phyloP scores from a whole-genome alignment of 352 stramenopile species.

The Globisporangium recalcitrans region DNA sequence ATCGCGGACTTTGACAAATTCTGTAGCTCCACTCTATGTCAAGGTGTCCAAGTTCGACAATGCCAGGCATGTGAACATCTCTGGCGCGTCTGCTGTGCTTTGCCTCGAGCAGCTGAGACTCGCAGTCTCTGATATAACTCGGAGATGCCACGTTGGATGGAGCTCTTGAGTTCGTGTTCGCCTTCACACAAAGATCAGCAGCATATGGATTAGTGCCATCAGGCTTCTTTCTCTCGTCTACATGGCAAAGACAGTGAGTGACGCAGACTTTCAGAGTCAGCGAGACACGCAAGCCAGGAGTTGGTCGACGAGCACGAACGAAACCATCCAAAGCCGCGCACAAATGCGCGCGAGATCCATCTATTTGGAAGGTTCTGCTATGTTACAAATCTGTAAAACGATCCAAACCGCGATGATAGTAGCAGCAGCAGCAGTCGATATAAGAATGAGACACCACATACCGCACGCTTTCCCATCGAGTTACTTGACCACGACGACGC shows the following conservation, averaged over 20 bases:
- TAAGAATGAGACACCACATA: neutral
- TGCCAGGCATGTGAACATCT: conserved; percentile 65
- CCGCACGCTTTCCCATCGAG: neutral
- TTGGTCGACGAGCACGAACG: no score
- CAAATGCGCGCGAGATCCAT: neutral
- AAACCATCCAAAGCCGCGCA: neutral
- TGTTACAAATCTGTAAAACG: neutral
- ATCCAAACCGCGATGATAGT: neutral
- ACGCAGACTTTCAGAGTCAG: neutral
- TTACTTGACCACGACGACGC: neutral
- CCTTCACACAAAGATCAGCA: no score
- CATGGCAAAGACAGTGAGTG: neutral
- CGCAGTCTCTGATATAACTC: conserved; percentile 26
- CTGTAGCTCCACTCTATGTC: conserved; percentile 53
- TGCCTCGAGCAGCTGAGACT: conserved; percentile 76
- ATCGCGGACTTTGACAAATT: neutral
- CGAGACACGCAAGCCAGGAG: neutral
- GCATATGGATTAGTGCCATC: no score
- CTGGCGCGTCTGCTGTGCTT: conserved; percentile 57
- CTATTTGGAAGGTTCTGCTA: conserved; percentile 4
- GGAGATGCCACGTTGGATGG: neutral
- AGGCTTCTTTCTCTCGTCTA: neutral
- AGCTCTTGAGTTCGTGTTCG: neutral
- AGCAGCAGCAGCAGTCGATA: neutral
- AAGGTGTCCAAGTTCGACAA: conserved; percentile 80